These are phyloP conservation scores for Hericium coralloides DNA, from an alignment of 768 basidiomycete species.

Conservation along the genomic window DNA sequence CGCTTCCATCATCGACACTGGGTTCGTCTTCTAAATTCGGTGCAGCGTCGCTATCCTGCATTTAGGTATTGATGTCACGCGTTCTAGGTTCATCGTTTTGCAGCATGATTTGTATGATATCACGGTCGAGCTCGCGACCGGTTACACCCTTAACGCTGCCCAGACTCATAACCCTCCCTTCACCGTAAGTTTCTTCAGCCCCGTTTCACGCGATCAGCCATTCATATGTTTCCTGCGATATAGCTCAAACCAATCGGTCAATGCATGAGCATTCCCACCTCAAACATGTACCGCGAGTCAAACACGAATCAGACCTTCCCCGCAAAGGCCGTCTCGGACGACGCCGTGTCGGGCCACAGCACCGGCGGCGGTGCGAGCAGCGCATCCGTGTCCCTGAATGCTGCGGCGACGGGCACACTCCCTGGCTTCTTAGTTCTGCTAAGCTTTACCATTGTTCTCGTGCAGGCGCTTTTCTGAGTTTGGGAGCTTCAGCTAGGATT, in stretches of 20 bases:
- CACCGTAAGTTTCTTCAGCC: constrained; percentile 34
- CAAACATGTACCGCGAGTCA: constrained; percentile 79
- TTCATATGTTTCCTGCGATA: not conserved
- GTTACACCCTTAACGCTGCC: constrained; percentile 77
- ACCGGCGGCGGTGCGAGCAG: no score
- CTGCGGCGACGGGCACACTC: no score
- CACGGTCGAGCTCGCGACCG: constrained; percentile 84
- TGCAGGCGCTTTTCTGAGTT: no score
- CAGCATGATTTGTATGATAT: constrained; percentile 81
- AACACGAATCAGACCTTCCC: constrained; percentile 66
- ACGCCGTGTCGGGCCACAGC: no score
- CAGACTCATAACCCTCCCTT: constrained; percentile 56
- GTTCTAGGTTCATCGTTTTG: constrained; percentile 71
- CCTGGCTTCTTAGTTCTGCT: no score
- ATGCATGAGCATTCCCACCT: constrained; percentile 56
- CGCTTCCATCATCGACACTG: constrained; percentile 49
- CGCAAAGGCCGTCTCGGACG: no score
- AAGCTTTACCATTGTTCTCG: no score
- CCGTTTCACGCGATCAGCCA: not conserved
- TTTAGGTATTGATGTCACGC: not conserved
- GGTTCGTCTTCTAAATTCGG: constrained; percentile 28
- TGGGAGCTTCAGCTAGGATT: no score
- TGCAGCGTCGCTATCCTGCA: not conserved
- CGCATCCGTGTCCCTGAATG: no score
- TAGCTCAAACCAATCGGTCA: constrained; percentile 69